Conservation (phyloP, 495 filamentous ascomycete species). For the Pyrenopolyporus hunteri region DNA sequence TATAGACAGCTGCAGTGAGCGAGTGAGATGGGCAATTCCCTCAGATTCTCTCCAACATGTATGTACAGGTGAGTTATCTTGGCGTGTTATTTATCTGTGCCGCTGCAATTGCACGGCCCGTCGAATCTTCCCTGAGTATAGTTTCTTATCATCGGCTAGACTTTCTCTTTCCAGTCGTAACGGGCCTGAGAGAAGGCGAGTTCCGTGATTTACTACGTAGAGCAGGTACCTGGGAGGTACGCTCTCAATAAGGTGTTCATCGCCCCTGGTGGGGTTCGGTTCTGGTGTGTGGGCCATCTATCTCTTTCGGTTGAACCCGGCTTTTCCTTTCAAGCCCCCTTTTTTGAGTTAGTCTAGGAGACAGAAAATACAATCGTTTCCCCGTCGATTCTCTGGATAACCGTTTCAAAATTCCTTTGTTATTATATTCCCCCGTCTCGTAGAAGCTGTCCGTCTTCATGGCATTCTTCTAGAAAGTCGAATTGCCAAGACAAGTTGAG, state of each 20-base stretch:
- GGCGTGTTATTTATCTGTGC: no score
- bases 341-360: background rate
- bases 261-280: constrained; percentile 15
- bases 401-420: constrained; percentile 2
- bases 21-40: no score
- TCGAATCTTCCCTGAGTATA: no score
- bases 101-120: no score
- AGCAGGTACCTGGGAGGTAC: background rate
- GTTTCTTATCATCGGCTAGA: background rate
- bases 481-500: background rate
- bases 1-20: no score
- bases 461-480: constrained; percentile 4
- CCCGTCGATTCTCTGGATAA: background rate
- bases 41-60: no score
- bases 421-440: background rate
- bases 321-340: constrained; percentile 8
- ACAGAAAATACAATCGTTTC: constrained; percentile 2
- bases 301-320: constrained; percentile 15
- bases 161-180: background rate
- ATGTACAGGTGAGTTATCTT: no score
- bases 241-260: background rate
- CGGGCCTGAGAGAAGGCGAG: background rate
- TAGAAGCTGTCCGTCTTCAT: background rate
- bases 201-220: background rate
- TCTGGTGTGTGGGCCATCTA: background rate